Base-by-base conservation (phyloP, 2,329 filamentous ascomycete genomes). In the Sporothrix schenckii region DNA sequence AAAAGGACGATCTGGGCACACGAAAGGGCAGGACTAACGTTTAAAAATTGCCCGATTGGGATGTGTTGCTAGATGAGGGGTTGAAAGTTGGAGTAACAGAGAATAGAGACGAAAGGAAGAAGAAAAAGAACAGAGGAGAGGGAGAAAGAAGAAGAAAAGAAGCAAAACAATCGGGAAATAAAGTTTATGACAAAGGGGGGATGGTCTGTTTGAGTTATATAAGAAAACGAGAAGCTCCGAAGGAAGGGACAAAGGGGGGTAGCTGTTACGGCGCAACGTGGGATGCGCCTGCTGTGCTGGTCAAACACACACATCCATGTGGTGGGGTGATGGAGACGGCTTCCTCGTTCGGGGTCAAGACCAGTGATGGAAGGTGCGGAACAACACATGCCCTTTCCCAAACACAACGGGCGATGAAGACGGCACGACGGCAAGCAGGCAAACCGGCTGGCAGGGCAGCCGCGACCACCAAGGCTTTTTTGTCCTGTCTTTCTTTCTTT, bases 11-110 rank as follows among this genome's bases (percentile, higher is more conserved):
- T 34, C n/a, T 61, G 58, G 39, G 58, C 21, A 13, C 21, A 13
- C 34, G 24, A 49, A 44, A 1, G n/a, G 56, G 56, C 4, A 11
- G n/a, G 21, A 39, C 63, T 65, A 14, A 50, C 41, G 27, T 56
- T 30, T 7, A 21, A 21, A 68, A 56, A 68, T 39, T 68, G 53
- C 39, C 66, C 41, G 66, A 68, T 58, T 60, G 53, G 66, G 53
- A 24, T n/a, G 50, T 66, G 50, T 56, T 27, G 50, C 16, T 52
- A 4, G 61, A 4, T n/a, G 7, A 9, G 63, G 63, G 14, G 21
- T 44, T 13, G n/a, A 39, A 16, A 21, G 63, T 52, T 50, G 49
- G 63, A 39, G 49, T n/a, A 66, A 19, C 9, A n/a, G n/a, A 30
- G 13, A 34, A 54, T 4, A 50, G 30, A 49, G 7, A 30, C n/a